phyloP scores from a whole-genome alignment of 805 yeast species.

The Lipomyces chichibuensis region DNA sequence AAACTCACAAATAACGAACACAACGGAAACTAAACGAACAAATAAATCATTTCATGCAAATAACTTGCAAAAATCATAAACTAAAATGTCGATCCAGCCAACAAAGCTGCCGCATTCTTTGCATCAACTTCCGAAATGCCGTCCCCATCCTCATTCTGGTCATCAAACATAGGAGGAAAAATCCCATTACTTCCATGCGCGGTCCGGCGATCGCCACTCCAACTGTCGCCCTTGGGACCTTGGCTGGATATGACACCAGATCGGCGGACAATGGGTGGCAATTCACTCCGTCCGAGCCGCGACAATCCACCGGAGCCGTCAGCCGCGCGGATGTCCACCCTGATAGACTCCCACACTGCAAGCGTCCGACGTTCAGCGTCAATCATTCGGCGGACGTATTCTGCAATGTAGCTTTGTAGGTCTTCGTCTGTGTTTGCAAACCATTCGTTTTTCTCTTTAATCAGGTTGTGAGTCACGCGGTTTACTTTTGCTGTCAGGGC shows the following conservation, averaged over 20 bases:
- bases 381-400: slow-evolving; percentile 68
- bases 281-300: slow-evolving; percentile 64
- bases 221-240: slow-evolving; percentile 56
- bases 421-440: slow-evolving; percentile 60
- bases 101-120: slow-evolving; percentile 75
- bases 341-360: slow-evolving; percentile 68
- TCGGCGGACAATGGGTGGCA: slow-evolving; percentile 32
- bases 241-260: slow-evolving; percentile 51
- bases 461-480: slow-evolving; percentile 82
- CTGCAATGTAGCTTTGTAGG: slow-evolving; percentile 58
- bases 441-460: slow-evolving; percentile 68
- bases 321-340: slow-evolving; percentile 71
- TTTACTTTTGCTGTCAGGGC: slow-evolving; percentile 75
- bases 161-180: slow-evolving; percentile 31
- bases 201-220: slow-evolving; percentile 61
- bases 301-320: slow-evolving; percentile 81
- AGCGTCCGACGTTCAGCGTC: slow-evolving; percentile 85
- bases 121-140: slow-evolving; percentile 64
- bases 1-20: background rate
- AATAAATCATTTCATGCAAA: background rate
- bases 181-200: slow-evolving; percentile 44
- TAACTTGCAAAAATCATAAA: background rate
- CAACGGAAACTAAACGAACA: slow-evolving; percentile 7
- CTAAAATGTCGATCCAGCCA: slow-evolving; percentile 75
- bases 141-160: slow-evolving; percentile 28